These are phyloP conservation scores for Curvularia hawaiiensis DNA, from an alignment of 2,329 filamentous ascomycete genomes.

Conservation along the genomic window DNA sequence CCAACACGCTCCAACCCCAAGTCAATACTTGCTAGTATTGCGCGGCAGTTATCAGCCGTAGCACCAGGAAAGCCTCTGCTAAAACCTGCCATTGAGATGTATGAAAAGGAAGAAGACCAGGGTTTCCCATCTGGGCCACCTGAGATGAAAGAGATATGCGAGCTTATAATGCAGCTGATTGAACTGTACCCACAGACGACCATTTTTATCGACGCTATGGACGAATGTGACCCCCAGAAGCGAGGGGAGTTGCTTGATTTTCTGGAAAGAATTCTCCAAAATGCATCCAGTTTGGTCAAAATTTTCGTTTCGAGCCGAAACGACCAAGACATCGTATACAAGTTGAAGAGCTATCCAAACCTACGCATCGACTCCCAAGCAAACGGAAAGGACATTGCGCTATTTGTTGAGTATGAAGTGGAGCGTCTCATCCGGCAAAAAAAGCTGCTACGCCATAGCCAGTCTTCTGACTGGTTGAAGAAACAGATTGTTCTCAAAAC, in stretches of 20 bases:
- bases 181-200: slow-evolving; percentile 24
- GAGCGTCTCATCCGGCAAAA: neutral
- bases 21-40: slow-evolving; percentile 26
- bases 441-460: neutral
- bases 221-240: slow-evolving; percentile 37
- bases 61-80: neutral
- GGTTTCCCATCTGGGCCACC: neutral
- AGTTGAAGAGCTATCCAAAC: slow-evolving; percentile 31
- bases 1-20: slow-evolving; percentile 19
- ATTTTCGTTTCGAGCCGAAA: slow-evolving; percentile 46
- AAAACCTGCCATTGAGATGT: neutral
- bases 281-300: slow-evolving; percentile 38
- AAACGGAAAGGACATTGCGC: neutral
- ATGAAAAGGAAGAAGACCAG: neutral
- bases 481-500: neutral
- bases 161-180: slow-evolving; percentile 18
- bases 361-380: slow-evolving; percentile 8
- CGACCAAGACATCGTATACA: slow-evolving; percentile 26
- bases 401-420: neutral
- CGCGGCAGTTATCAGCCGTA: neutral
- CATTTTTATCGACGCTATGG: slow-evolving; percentile 46
- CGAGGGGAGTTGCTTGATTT: slow-evolving; percentile 29
- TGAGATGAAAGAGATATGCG: neutral
- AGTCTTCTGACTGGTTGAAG: neutral
- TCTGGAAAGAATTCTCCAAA: slow-evolving; percentile 32